Evolutionary conservation across 75 land plant genomes (phyloP), one percentile per base, ranked within the genome.

Genomic region (Gnetum montanum): DNA sequence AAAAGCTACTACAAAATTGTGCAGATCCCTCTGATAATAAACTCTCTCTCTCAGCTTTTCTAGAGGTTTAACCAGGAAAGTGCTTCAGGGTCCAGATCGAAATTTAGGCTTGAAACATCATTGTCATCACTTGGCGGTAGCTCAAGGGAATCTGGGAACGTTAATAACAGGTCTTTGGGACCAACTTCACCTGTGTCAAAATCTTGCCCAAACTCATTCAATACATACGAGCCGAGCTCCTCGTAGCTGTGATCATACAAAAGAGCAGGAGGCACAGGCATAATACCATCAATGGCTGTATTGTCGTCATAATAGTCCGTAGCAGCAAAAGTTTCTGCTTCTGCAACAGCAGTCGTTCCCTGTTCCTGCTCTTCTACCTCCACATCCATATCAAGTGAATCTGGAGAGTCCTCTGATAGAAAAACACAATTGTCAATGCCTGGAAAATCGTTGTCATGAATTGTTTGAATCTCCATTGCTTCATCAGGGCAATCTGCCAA

Each of bases 131-230:
- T 36, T 26, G 34, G 37, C 11, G 34, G 13, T 19, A 18, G 31
- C 22, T 50, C 55, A 34, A 53, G 37, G 36, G 36, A 33, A 13
- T 53, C 55, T 20, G 55, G 55, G 1, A 53, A 53, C n/a, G 37
- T 20, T 0, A 53, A 19, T 1, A 53, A 8, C 4, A 12, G 29
- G 1, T 8, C 24, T 20, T 29, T 19, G 10, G 35, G 23, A 33
- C 24, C 18, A 8, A 6, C 37, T 20, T 53, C 31, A 8, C 36
- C 55, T 25, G 34, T 53, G 31, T 53, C 55, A 34, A 33, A 53
- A 20, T 31, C 55, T 22, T 53, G 55, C 34, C 55, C 55, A 53
- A 53, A 53, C 37, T 53, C 55, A 4, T 53, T 31, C 36, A 53
- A 34, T 4, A 53, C 31, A 34, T 53, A 53, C 23, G 29, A 53